These are phyloP conservation scores for Colletotrichum acutatum DNA, from an alignment of 2,329 filamentous ascomycete species.

Conservation along the genomic window DNA sequence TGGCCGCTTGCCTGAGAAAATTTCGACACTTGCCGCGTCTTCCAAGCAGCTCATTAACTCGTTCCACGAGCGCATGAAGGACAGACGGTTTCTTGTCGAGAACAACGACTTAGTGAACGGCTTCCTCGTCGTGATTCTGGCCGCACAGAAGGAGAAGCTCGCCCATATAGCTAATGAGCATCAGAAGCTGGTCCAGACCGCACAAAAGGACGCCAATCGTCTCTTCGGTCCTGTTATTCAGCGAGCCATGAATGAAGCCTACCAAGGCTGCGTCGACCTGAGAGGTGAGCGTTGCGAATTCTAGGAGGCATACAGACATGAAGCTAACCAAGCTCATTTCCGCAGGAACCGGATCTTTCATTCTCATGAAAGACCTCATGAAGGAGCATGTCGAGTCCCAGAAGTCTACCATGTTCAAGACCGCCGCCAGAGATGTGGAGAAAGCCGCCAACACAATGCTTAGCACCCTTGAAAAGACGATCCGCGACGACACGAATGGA, in stretches of 20 bases:
- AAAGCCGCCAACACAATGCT: constrained; percentile 13
- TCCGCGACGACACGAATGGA: background rate
- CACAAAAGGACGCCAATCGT: constrained; percentile 39
- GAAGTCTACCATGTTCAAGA: constrained; percentile 37
- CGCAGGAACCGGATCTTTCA: constrained; percentile 37
- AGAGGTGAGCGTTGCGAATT: background rate
- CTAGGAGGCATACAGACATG: no score
- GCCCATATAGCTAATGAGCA: background rate
- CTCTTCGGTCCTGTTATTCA: background rate
- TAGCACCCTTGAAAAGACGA: background rate
- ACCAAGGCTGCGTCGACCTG: background rate
- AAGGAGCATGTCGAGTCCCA: constrained; percentile 30
- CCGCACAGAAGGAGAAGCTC: background rate
- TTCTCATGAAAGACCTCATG: constrained; percentile 40
- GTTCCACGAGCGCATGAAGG: constrained; percentile 6
- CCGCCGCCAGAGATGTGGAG: constrained; percentile 24
- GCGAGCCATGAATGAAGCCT: background rate
- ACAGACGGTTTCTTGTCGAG: constrained; percentile 7
- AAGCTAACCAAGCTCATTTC: background rate
- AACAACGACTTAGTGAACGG: background rate
- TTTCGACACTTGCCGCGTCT: background rate
- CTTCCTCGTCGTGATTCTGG: background rate
- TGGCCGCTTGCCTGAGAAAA: constrained; percentile 33
- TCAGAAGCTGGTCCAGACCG: background rate
- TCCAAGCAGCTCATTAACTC: background rate